Base-by-base conservation (phyloP, 768 basidiomycete species). In the Cystobasidium onofrii region DNA sequence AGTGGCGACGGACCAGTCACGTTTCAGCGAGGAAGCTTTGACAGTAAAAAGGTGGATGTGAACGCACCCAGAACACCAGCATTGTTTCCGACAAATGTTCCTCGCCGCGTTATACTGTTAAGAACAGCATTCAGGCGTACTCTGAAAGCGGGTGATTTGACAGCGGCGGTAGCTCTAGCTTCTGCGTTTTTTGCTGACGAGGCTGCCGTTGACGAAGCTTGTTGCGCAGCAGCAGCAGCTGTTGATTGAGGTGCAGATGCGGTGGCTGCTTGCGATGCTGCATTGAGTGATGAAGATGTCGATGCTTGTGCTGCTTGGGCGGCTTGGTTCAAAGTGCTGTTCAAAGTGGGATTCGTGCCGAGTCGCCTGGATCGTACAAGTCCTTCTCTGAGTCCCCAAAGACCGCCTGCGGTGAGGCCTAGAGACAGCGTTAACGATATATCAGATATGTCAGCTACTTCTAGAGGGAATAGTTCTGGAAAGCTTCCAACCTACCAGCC, bases 11-110 rank as follows among this genome's bases (percentile, higher is more conserved):
- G 29, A 13, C 9, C 81, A 81, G 77, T 82, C 81, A 81, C 81
- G 80, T 27, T 43, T 33, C 33, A 17, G 39, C 15, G n/a, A 39
- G 39, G 15, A 39, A 79, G 80, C 79, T 80, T 79, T n/a, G n/a
- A 43, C n/a, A n/a, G 46, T 4, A 15, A 20, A 3, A 7, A 50
- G 12, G 46, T 20, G 41, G 76, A 78, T 81, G 75, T 20, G 36
- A 18, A 86, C 90, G 82, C 79, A 97, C 96, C 96, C 76, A 98
- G 85, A 75, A 97, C 91, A 81, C 96, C 96, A 81, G 94, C 91
- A 80, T 92, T 96, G 85, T 98, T 99, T 80, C 93, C 96, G 83
- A 96, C 89, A 83, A 95, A 96, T 57, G 92, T 95, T 36, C 96
- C 96, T 83, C 96, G 87, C 83, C 95, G 85, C 75, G 96, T 98